Evolutionary conservation across 768 basidiomycete genomes (phyloP), one percentile per base, ranked within the genome.

Genomic region (Dacryopinax spathularia): DNA sequence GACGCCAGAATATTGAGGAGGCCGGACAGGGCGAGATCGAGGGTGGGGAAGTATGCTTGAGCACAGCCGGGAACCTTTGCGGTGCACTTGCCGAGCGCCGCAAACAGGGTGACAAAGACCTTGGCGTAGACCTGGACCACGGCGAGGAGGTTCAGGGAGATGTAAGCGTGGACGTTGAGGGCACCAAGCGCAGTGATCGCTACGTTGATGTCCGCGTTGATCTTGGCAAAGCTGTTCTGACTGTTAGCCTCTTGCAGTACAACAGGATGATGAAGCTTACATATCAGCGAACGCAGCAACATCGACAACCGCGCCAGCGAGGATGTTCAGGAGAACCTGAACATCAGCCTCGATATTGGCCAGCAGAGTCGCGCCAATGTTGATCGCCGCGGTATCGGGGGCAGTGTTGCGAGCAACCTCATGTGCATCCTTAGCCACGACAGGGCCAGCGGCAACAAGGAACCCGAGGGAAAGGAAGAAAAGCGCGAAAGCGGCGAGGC

Each of bases 391-490:
- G 15, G 48, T 56, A 18, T 56, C 48, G 22, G 48, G 48, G 13
- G 48, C 48, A 29, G 48, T 56, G 48, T 29, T 22, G 4, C 25
- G 15, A 13, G 25, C 48, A 20, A 56, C 25, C 48, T 56, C 48
- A 18, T 20, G 48, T 9, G 48, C 10, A 22, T 56, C 48, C 29
- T 56, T 56, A 18, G 48, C 48, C 25, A 37, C 36, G 36, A 56
- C 18, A 29, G 48, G 48, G 5, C 25, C 7, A 22, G 48, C 48
- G 48, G 25, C 5, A 15, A 31, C 48, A 2, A 56, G 48, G 48
- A 56, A 56, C 9, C 25, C 48, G 48, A 56, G 48, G 31, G 48
- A 56, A 29, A 56, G 48, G 48, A 56, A 56, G 48, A 56, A 56
- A 6, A 56, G 48, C 13, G 48, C 48, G 25, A 56, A 56, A 29